These are phyloP conservation scores for Talaromyces borbonicus DNA, from an alignment of 495 filamentous ascomycete genomes.

Conservation along the genomic window DNA sequence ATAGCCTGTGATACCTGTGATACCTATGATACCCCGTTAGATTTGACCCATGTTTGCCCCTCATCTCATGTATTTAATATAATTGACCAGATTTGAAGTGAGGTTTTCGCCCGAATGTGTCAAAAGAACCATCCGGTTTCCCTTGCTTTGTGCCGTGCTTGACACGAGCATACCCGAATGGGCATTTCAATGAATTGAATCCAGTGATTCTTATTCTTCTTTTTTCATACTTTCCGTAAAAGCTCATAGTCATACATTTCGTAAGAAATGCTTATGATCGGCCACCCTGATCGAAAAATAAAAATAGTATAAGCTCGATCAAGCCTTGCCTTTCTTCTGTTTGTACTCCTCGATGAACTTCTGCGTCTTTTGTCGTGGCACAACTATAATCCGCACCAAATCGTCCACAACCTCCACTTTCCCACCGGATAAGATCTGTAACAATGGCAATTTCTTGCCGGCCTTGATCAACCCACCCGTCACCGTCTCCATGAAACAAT, in stretches of 20 bases:
- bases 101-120: slow-evolving; percentile 3
- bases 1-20: no score
- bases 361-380: slow-evolving; percentile 56
- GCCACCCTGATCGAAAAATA: background rate
- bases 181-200: background rate
- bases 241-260: no score
- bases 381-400: slow-evolving; percentile 66
- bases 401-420: slow-evolving; percentile 84
- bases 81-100: background rate
- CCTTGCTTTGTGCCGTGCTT: slow-evolving; percentile 2
- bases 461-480: slow-evolving; percentile 76
- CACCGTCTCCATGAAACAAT: slow-evolving; percentile 81
- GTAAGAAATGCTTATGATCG: background rate
- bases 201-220: background rate
- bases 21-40: slow-evolving; percentile 5
- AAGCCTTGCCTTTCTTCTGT: slow-evolving; percentile 36
- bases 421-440: slow-evolving; percentile 64
- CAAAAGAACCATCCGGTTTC: slow-evolving; percentile 8
- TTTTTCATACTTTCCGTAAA: background rate
- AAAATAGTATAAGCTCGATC: background rate
- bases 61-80: background rate
- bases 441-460: slow-evolving; percentile 70
- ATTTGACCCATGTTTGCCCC: slow-evolving; percentile 1
- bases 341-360: slow-evolving; percentile 83
- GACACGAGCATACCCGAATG: slow-evolving; percentile 2